Evolutionary conservation across 306 rosid genomes (phyloP), one percentile per base, ranked within the genome.

Genomic region (Sesbania bispinosa): DNA sequence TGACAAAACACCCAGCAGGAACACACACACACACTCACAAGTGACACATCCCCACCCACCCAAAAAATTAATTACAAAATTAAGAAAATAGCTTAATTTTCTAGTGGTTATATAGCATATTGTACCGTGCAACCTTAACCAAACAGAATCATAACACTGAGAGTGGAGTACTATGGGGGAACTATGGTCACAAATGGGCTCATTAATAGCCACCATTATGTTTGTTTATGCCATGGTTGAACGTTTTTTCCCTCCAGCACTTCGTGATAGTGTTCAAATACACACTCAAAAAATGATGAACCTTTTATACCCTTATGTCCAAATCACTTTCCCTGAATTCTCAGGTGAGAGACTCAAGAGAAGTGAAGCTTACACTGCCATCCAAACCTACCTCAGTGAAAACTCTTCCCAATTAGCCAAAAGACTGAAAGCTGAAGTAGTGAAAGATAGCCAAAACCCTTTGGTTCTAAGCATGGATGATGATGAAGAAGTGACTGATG

Each of bases 321-420:
- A 81, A 24, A 87, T 88, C 35, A 76, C 81, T n/a, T 88, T 88
- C 73, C 75, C 70, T 14, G 93, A 88, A 30, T 81, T 69, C 27
- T 10, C 84, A 6, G 76, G 72, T 8, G 85, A 85, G 30, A 64
- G 85, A 16, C 58, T 52, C 10, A 74, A 64, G 26, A 66, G 80
- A 2, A 82, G 84, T 4, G 89, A 88, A 1, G 85, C 85, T 3
- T 86, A 62, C 63, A n/a, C 33, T 4, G 72, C 81, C 26, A 80
- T 88, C 10, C 84, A 82, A 41, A 82, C 74, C 19, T 90, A 83
- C 62, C 81, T 85, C 2, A 68, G 75, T 46, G 59, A 76, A 5
- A 74, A 72, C 20, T 84, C 87, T n/a, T 70, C 89, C 0, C 54
- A 48, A 1, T 36, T 51, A 0, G 96, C 89, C 16, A 84, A 76